Evolutionary conservation across 2,329 filamentous ascomycete genomes (phyloP).

Genomic region (Claviceps fusiformis): DNA sequence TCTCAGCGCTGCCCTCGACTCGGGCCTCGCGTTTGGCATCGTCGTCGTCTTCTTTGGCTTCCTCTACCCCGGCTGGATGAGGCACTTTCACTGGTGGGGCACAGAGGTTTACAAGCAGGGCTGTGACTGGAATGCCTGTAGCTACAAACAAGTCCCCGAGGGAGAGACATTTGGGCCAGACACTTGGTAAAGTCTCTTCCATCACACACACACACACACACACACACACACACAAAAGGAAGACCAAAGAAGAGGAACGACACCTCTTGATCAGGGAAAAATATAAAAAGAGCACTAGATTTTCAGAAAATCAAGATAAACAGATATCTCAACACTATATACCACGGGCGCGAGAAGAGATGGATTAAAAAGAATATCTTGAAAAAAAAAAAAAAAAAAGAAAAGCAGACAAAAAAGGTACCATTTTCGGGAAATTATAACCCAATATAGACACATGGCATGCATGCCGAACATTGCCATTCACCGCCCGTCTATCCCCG

Average conservation of each 20-base stretch:
- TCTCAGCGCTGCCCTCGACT: constrained; percentile 69
- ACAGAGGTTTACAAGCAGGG: constrained; percentile 75
- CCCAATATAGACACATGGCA: no score
- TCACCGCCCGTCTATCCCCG: no score
- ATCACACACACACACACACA: not conserved
- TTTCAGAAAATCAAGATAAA: not conserved
- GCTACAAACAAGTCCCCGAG: constrained; percentile 50
- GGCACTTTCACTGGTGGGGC: constrained; percentile 73
- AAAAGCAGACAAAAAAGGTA: no score
- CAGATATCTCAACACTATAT: not conserved
- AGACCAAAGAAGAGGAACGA: not conserved
- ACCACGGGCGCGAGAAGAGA: no score
- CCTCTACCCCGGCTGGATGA: constrained; percentile 65
- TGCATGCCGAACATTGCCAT: no score
- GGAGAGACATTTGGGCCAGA: constrained; percentile 55
- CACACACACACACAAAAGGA: not conserved
- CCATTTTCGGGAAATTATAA: no score
- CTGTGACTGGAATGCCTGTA: constrained; percentile 73
- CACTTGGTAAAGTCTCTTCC: constrained; percentile 30
- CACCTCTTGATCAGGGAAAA: not conserved
- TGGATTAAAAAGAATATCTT: no score
- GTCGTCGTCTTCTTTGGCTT: constrained; percentile 78
- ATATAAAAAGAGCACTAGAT: not conserved
- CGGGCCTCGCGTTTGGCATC: constrained; percentile 67
- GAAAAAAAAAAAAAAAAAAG: no score